A percentile compares a stretch with the other conserved stretches of the same genome.
Conservation (phyloP, 306 rosid species). For the Corylus heterophylla region DNA sequence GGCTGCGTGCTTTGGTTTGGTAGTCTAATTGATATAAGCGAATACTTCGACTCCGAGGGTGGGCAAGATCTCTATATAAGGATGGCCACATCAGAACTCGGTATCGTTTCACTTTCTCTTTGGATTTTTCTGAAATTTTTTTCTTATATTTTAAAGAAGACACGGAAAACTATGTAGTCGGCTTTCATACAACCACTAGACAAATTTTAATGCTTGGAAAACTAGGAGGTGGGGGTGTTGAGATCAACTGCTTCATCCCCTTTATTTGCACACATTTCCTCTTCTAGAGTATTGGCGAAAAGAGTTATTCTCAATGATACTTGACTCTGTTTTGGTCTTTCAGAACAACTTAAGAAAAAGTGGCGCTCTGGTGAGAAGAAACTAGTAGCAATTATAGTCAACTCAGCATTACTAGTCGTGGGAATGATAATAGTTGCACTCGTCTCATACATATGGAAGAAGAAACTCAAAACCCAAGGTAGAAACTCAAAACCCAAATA, state of each 20-base stretch:
- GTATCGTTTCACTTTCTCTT: not conserved
- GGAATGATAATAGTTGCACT: not conserved
- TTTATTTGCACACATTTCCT: too few relatives aligned
- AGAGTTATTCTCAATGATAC: not conserved
- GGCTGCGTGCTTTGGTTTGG: constrained; percentile 44
- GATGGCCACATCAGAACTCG: not conserved
- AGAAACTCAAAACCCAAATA: too few relatives aligned
- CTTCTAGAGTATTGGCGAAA: not conserved
- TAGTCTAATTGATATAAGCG: constrained; percentile 31
- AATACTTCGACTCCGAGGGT: not conserved
- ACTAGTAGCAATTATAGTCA: not conserved
- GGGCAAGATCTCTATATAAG: constrained; percentile 35
- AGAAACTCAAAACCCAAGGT: too few relatives aligned
- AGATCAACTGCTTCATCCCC: not conserved
- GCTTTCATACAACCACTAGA: too few relatives aligned
- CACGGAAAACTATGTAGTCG: too few relatives aligned
- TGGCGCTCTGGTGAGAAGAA: not conserved
- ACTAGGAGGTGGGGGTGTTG: not conserved
- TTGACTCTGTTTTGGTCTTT: not conserved
- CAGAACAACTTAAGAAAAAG: not conserved
- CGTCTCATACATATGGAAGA: not conserved
- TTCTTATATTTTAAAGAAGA: too few relatives aligned
- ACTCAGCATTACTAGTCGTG: not conserved
- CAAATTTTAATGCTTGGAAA: too few relatives aligned
- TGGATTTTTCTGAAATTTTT: too few relatives aligned